Conservation (phyloP, 2,329 filamentous ascomycete genomes). For the Diaporthe sp. region DNA sequence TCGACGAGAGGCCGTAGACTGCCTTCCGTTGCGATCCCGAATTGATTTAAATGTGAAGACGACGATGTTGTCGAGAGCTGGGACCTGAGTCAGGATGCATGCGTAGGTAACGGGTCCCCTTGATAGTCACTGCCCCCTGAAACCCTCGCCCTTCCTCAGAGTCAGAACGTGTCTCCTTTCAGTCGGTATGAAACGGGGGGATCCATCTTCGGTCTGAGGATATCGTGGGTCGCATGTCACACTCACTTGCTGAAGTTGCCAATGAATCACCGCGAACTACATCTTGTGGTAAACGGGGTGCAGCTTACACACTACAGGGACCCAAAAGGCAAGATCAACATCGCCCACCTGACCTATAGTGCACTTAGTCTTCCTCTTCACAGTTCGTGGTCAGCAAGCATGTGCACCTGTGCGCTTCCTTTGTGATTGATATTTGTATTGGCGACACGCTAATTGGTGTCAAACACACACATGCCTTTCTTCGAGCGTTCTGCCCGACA, state of each 20-base stretch:
- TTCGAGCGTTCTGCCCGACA: background rate
- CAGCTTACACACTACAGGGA: background rate
- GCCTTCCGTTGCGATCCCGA: background rate
- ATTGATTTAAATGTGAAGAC: background rate
- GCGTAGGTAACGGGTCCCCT: background rate
- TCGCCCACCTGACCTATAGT: background rate
- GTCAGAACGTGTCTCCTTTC: constrained; percentile 6
- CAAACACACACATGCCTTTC: background rate
- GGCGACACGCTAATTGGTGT: background rate
- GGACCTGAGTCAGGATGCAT: constrained; percentile 1
- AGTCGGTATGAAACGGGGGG: background rate
- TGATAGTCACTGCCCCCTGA: constrained; percentile 1
- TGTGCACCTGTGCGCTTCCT: background rate
- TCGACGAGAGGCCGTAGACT: background rate
- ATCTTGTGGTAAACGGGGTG: no score
- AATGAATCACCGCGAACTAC: background rate
- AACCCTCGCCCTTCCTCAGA: background rate
- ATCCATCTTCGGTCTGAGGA: background rate
- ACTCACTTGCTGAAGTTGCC: background rate
- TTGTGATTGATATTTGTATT: background rate
- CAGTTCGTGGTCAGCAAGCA: background rate
- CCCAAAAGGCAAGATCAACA: background rate
- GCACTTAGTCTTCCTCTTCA: background rate
- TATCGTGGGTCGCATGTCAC: background rate
- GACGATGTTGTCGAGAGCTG: background rate